Base-by-base conservation (phyloP, 257 asterid species). In the Solanum paucissectum region DNA sequence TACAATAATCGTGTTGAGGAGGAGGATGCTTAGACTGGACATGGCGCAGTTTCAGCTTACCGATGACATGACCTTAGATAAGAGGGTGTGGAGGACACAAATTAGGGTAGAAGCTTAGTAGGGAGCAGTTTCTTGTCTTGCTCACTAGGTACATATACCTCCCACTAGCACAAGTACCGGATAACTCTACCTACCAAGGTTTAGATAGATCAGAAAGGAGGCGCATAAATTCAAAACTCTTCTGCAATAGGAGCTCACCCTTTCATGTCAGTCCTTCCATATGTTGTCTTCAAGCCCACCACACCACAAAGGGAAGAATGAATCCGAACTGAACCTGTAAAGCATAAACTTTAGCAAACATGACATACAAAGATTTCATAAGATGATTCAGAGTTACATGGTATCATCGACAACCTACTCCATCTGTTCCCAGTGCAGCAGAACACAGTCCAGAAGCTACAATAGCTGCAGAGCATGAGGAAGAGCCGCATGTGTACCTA, bases 381-480 rank as follows among this genome's bases (percentile, higher is more conserved):
- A 88, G 86, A 40, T 34, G 62, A 75, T 87, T 88, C 87, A 88
- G 87, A 87, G 85, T 49, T 90, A 82, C 58, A 71, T 62, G 87
- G 75, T 66, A 49, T 74, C 85, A 86, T 82, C 87, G 90, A 90
- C 94, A 93, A 96, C 99, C 99, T 97, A 99, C 99, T 58, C 99
- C 99, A 91, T 97, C 99, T 84, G 99, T 95, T 90, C 99, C 99
- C 60, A 97, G 89, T 88, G 99, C 99, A 86, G 99, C 99, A 76
- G 98, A 91, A 92, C 98, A 96, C 81, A 97, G 89, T 89, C 99
- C 99, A 91, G 99, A 91, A 87, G 99, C 95, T 89, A 97, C 99
- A 90, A 97, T 93, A 88, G 99, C 99, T 18, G 99, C 98, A 4
- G 99, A 97, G 55, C 99, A 99, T 40, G 99, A 95, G 86, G 98